These are phyloP conservation scores for Leishmania tropica DNA, from an alignment of 208 protist species.

Conservation along the genomic window DNA sequence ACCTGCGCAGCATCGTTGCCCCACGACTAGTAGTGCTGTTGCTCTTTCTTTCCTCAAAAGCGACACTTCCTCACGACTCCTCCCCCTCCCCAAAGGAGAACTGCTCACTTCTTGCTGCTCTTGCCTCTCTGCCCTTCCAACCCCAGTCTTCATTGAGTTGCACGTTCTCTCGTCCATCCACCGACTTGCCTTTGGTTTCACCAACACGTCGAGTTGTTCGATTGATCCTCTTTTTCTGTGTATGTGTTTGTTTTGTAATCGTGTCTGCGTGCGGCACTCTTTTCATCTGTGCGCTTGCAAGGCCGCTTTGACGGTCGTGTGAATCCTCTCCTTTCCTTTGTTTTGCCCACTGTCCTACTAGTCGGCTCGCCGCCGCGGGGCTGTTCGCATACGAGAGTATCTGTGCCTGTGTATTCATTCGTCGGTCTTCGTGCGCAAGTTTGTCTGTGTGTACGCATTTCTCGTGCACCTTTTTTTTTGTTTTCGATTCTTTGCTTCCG, in stretches of 20 bases:
- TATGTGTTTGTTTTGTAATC: background rate
- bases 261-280: background rate
- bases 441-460: background rate
- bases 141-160: no score
- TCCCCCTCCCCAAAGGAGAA: background rate
- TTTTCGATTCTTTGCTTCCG: conserved; percentile 6
- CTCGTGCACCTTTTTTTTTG: conserved; percentile 6
- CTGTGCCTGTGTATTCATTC: background rate
- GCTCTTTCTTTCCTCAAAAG: background rate
- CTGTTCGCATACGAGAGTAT: background rate
- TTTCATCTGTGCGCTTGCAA: background rate
- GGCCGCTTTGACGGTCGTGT: background rate
- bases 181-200: background rate
- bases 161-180: background rate
- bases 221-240: background rate
- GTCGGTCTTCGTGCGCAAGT: background rate
- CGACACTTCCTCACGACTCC: background rate
- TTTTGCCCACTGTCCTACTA: background rate
- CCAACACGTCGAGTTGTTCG: background rate
- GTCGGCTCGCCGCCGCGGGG: background rate
- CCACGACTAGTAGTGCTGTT: background rate
- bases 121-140: background rate
- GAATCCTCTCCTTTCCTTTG: background rate
- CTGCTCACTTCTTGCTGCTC: background rate
- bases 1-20: background rate